Percentiles rank a stretch among this genome's conserved stretches.
These are phyloP conservation scores for Globisporangium spinosum DNA, from an alignment of 352 stramenopile species.

Conservation along the genomic window DNA sequence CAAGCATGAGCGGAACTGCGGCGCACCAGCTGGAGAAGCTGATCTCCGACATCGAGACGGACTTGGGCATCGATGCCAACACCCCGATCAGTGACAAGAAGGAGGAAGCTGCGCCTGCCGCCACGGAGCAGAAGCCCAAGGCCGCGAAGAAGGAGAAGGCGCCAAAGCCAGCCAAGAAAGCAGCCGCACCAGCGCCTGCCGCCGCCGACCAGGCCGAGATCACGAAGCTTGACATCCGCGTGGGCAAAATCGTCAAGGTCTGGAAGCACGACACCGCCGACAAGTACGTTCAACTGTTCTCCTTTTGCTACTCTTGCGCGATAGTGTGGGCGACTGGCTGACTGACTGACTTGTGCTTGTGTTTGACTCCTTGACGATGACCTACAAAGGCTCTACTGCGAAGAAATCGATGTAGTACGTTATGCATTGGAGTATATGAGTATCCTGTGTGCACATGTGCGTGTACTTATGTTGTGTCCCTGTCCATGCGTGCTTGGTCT, in stretches of 20 bases:
- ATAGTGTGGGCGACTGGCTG: neutral
- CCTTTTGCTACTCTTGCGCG: neutral
- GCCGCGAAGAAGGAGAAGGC: slow-evolving; percentile 29
- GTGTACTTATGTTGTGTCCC: neutral
- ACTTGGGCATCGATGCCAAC: slow-evolving; percentile 71
- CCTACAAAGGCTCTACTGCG: slow-evolving; percentile 74
- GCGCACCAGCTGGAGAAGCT: slow-evolving; percentile 65
- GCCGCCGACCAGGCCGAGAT: slow-evolving; percentile 77
- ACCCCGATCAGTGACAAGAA: slow-evolving; percentile 29
- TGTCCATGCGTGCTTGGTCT: slow-evolving; percentile 1
- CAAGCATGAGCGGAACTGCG: slow-evolving; percentile 39
- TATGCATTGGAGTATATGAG: neutral
- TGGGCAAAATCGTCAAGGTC: slow-evolving; percentile 89
- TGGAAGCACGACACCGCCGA: slow-evolving; percentile 91
- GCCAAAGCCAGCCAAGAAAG: slow-evolving; percentile 37
- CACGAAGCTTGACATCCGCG: slow-evolving; percentile 91
- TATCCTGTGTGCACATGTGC: neutral
- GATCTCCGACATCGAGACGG: slow-evolving; percentile 66
- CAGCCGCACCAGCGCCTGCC: slow-evolving; percentile 36
- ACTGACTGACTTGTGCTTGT: neutral
- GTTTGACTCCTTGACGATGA: neutral
- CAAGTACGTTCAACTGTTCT: slow-evolving; percentile 40
- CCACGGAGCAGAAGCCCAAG: slow-evolving; percentile 31
- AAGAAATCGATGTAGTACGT: slow-evolving; percentile 86
- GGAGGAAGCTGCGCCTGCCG: slow-evolving; percentile 6